Evolutionary conservation across 441 rosid genomes (phyloP).

Genomic region (Corymbia calophylla): DNA sequence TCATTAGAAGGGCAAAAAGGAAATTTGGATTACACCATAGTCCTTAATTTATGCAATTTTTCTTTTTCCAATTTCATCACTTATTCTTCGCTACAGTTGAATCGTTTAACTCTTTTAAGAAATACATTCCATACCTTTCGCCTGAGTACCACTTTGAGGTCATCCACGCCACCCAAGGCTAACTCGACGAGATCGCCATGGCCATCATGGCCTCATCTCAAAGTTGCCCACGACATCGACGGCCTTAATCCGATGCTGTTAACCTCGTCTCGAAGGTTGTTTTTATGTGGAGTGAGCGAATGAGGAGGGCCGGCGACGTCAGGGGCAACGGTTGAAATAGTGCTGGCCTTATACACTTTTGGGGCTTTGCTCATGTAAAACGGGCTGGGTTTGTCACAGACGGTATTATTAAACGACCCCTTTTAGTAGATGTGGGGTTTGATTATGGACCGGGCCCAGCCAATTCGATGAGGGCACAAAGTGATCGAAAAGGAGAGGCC

Average conservation of each 20-base stretch:
- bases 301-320: not conserved
- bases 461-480: not conserved
- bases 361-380: not conserved
- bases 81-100: fast-evolving
- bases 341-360: not conserved
- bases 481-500: not conserved
- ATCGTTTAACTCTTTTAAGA: not conserved
- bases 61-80: not conserved
- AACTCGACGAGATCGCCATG: not conserved
- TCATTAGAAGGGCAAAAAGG: not conserved
- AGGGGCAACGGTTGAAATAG: fast-evolving
- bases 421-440: not conserved
- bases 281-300: not conserved
- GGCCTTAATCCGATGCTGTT: not conserved
- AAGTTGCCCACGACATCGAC: not conserved
- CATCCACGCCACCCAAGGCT: not conserved
- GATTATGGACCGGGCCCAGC: not conserved
- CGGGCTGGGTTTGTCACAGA: not conserved
- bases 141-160: not conserved
- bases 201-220: not conserved
- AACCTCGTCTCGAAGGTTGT: not conserved
- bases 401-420: fast-evolving
- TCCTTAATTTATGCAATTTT: not conserved
- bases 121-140: not conserved
- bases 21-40: not conserved